These are phyloP conservation scores for Chrysoporthe puriensis DNA, from an alignment of 2,329 filamentous ascomycete species.

Conservation along the genomic window DNA sequence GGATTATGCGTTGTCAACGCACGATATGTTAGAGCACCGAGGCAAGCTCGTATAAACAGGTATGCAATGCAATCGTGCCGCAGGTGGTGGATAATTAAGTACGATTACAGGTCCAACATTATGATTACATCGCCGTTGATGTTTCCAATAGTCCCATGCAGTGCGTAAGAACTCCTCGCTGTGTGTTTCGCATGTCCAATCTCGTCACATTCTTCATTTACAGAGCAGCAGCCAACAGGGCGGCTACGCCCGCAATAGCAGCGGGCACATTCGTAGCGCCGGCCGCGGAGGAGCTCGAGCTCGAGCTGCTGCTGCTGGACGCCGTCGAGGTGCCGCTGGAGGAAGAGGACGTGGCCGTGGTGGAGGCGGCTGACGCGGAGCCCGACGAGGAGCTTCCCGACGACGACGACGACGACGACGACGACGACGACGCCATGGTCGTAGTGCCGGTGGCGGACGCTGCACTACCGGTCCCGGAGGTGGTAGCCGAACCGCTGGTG, in stretches of 20 bases:
- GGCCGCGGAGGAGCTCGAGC: slow-evolving; percentile 15
- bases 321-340: background rate
- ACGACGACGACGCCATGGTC: background rate
- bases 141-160: background rate
- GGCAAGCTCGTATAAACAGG: background rate
- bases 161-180: background rate
- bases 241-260: slow-evolving; percentile 10
- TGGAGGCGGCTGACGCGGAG: slow-evolving; percentile 1
- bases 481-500: background rate
- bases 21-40: background rate
- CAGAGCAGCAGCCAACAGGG: slow-evolving; percentile 18
- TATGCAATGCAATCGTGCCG: background rate
- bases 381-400: background rate
- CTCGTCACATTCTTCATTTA: background rate
- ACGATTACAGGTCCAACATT: slow-evolving; percentile 11
- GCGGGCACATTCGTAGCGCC: background rate
- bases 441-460: background rate
- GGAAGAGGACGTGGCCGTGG: background rate
- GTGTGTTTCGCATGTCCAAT: background rate
- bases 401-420: background rate
- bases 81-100: background rate
- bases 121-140: slow-evolving; percentile 4
- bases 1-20: background rate
- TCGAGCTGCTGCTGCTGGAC: slow-evolving; percentile 14
- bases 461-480: background rate